Evolutionary conservation across 2,329 filamentous ascomycete genomes (phyloP).

Genomic region (Arachnopeziza araneosa): DNA sequence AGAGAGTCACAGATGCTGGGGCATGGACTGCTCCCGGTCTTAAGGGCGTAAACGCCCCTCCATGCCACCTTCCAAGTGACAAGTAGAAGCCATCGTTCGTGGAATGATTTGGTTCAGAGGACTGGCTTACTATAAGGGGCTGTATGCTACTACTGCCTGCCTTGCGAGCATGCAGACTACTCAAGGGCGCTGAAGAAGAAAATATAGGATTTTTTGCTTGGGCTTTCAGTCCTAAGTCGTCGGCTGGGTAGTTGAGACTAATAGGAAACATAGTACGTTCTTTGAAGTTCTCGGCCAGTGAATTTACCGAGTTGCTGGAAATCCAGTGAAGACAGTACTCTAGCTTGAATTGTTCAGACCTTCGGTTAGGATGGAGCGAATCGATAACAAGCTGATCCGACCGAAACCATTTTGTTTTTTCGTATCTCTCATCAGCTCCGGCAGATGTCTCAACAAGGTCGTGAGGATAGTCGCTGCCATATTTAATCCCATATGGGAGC

Average conservation of each 20-base stretch:
- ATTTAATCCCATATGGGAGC: neutral
- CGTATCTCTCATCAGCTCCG: no score
- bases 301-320: neutral
- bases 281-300: no score
- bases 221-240: no score
- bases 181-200: no score
- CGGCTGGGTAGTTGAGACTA: no score
- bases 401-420: no score
- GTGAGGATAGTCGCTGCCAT: neutral
- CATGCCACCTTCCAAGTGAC: neutral
- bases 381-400: no score
- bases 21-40: neutral
- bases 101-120: neutral
- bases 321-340: neutral
- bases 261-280: no score
- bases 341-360: no score
- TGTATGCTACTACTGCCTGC: neutral
- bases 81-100: neutral
- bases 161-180: neutral
- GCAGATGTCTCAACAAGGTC: no score
- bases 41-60: neutral
- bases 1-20: neutral
- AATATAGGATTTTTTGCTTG: no score
- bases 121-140: neutral
- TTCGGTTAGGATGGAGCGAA: no score